phyloP scores from a whole-genome alignment of 2,329 filamentous ascomycete genomes.

The Fusarium burgessii region DNA sequence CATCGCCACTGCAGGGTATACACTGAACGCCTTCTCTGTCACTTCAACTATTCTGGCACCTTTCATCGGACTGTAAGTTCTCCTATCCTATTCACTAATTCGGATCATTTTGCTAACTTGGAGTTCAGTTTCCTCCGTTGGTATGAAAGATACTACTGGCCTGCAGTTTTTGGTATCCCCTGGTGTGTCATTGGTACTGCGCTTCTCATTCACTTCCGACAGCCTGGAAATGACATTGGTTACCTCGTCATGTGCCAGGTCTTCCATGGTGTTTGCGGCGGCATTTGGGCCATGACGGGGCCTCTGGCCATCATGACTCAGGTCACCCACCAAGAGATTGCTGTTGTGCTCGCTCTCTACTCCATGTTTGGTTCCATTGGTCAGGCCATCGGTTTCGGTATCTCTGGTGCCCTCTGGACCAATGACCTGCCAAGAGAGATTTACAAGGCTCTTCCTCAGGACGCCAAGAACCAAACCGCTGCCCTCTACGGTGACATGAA shows the following conservation, averaged over 20 bases:
- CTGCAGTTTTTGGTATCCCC: constrained; percentile 62
- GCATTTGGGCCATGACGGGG: constrained; percentile 60
- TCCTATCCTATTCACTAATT: rapidly evolving
- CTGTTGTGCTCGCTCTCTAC: constrained; percentile 49
- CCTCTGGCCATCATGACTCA: constrained; percentile 49
- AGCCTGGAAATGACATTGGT: constrained; percentile 54
- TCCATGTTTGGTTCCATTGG: constrained; percentile 48
- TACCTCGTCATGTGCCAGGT: constrained; percentile 65
- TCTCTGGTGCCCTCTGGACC: constrained; percentile 51
- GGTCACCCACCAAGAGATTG: constrained; percentile 49
- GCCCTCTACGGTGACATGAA: constrained; percentile 66
- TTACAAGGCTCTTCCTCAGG: constrained; percentile 61
- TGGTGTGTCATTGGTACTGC: constrained; percentile 66
- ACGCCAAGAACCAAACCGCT: constrained; percentile 52
- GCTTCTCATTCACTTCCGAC: constrained; percentile 52
- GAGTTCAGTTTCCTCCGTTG: constrained; percentile 56
- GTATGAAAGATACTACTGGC: constrained; percentile 64
- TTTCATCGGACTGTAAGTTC: constrained; percentile 55
- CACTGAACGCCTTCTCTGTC: constrained; percentile 60
- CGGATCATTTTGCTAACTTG: background rate
- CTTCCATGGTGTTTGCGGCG: constrained; percentile 62
- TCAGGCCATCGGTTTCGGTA: constrained; percentile 49
- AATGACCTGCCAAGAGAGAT: constrained; percentile 57
- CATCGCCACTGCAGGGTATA: constrained; percentile 61
- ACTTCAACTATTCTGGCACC: constrained; percentile 61